phyloP scores from a whole-genome alignment of 805 yeast genomes.

The Sugiyamaella chiloensis region DNA sequence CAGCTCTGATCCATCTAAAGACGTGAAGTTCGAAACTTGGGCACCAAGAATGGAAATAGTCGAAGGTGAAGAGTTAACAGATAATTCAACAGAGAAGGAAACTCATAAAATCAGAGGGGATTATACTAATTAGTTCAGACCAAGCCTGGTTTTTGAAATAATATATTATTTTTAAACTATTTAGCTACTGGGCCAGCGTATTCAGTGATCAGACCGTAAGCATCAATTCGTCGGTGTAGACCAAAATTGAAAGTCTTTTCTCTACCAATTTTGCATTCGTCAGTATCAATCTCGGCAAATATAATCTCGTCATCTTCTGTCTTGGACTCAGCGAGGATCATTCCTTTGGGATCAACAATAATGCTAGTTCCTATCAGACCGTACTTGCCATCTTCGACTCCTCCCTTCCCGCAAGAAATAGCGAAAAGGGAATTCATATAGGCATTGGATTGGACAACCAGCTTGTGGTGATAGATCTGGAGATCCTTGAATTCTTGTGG shows the following conservation, averaged over 20 bases:
- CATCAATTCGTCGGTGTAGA: conserved; percentile 39
- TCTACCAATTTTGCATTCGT: conserved; percentile 37
- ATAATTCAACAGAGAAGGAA: no score
- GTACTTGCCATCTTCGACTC: conserved; percentile 36
- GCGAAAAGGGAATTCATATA: conserved; percentile 37
- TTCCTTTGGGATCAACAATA: conserved; percentile 39
- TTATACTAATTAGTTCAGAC: no score
- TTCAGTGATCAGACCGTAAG: conserved; percentile 23
- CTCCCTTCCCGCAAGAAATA: conserved; percentile 37
- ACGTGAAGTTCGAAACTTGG: no score
- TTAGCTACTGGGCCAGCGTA: background rate
- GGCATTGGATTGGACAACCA: conserved; percentile 36
- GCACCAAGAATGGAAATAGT: no score
- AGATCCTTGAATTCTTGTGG: background rate
- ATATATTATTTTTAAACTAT: no score
- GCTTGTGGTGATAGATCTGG: conserved; percentile 31
- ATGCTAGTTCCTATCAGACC: conserved; percentile 34
- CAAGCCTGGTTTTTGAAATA: no score
- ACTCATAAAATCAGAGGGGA: no score
- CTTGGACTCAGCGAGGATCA: conserved; percentile 36
- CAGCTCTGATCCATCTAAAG: no score
- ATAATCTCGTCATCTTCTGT: conserved; percentile 37
- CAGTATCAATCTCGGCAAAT: conserved; percentile 36
- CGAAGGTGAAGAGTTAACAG: no score
- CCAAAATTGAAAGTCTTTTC: conserved; percentile 39